Percentiles rank a stretch among this genome's conserved stretches.
Evolutionary conservation across 2,329 filamentous ascomycete species (phyloP).

Genomic region (Colletotrichum camelliae): DNA sequence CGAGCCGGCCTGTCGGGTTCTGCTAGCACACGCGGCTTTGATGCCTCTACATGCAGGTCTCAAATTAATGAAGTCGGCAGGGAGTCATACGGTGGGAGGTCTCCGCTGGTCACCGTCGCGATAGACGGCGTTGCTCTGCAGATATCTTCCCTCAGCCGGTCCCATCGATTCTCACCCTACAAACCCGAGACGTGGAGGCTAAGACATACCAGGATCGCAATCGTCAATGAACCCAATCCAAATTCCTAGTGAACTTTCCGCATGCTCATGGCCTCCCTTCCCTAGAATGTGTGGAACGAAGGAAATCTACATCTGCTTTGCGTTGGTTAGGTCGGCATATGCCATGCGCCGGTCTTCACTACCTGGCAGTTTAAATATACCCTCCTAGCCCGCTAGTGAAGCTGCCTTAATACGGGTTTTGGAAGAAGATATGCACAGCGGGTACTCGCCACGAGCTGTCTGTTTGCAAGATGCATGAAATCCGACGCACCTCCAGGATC

Average conservation of each 20-base stretch:
- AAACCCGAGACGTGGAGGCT: neutral
- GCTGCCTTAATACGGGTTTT: neutral
- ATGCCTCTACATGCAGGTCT: neutral
- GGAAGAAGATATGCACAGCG: neutral
- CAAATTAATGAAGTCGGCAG: neutral
- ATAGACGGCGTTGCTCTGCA: neutral
- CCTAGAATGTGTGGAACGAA: neutral
- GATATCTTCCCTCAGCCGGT: neutral
- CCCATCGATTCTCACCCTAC: neutral
- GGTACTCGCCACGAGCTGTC: neutral
- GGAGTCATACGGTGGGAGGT: neutral
- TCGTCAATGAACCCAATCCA: accelerated
- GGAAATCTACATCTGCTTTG: neutral
- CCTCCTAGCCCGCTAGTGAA: neutral
- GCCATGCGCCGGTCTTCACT: neutral
- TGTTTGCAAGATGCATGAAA: neutral
- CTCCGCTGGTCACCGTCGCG: neutral
- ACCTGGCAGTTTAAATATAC: neutral
- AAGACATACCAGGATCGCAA: neutral
- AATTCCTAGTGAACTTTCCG: accelerated
- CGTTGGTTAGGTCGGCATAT: neutral
- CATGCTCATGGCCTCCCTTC: neutral
- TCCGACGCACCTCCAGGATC: neutral
- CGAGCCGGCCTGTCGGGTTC: neutral
- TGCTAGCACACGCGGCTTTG: neutral